phyloP scores from a whole-genome alignment of 306 rosid genomes.

The Acmispon strigosus region DNA sequence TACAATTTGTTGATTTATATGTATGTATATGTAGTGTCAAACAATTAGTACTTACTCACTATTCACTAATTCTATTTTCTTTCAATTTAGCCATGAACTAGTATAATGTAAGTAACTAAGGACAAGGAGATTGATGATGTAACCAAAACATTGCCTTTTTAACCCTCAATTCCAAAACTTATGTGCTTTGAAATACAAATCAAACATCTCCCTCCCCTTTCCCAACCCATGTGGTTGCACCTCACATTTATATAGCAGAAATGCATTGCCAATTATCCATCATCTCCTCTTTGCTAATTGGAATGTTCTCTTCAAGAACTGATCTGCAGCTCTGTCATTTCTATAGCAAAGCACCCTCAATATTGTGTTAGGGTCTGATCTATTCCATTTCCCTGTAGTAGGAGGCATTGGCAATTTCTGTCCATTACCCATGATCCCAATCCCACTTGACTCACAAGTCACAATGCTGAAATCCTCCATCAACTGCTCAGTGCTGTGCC shows the following conservation, averaged over 20 bases:
- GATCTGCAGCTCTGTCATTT: constrained; percentile 59
- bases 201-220: not conserved
- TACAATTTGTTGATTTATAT: constrained; percentile 11
- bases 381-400: constrained; percentile 78
- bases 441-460: constrained; percentile 67
- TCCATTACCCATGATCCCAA: constrained; percentile 55
- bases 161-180: not conserved
- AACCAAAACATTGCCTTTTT: constrained; percentile 1
- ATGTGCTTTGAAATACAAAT: constrained; percentile 11
- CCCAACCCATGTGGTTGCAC: not conserved
- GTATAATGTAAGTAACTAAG: too few relatives aligned
- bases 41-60: too few relatives aligned
- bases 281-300: constrained; percentile 72
- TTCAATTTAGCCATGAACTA: too few relatives aligned
- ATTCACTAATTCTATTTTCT: not conserved
- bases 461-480: constrained; percentile 74
- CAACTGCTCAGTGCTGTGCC: constrained; percentile 60
- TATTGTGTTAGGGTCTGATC: constrained; percentile 81
- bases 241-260: not conserved
- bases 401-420: constrained; percentile 90
- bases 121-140: too few relatives aligned
- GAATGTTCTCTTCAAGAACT: constrained; percentile 77
- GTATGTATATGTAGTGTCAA: not conserved
- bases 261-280: not conserved
- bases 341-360: constrained; percentile 82